A percentile compares a stretch with the other conserved stretches of the same genome.
These are phyloP conservation scores for Dacryopinax primogenitus DNA, from an alignment of 768 basidiomycete species.

Conservation along the genomic window DNA sequence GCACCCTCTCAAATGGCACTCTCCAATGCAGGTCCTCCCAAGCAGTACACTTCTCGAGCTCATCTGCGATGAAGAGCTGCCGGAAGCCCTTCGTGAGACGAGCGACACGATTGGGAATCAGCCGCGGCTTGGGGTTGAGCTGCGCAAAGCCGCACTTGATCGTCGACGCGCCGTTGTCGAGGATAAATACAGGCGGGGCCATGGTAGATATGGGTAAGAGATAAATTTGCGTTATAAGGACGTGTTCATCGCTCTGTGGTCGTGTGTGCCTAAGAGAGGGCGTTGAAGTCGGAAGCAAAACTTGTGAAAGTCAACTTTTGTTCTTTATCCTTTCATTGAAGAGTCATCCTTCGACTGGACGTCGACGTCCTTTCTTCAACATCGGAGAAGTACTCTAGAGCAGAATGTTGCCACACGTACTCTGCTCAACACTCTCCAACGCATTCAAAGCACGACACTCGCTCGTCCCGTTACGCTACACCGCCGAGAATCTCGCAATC, in stretches of 20 bases:
- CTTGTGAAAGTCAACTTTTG: not conserved
- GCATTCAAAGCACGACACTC: conserved; percentile 80
- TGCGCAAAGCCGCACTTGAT: conserved; percentile 59
- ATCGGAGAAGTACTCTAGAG: too few relatives aligned
- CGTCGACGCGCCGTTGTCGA: conserved; percentile 78
- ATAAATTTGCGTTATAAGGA: not conserved
- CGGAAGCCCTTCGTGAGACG: conserved; percentile 69
- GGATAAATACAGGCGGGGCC: conserved; percentile 40
- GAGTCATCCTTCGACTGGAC: not conserved
- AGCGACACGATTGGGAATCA: conserved; percentile 69
- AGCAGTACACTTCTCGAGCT: conserved; percentile 63
- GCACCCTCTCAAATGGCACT: conserved; percentile 77
- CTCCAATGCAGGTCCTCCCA: conserved; percentile 71
- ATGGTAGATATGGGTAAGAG: not conserved
- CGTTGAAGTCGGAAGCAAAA: not conserved
- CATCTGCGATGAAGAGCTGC: conserved; percentile 72
- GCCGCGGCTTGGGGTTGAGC: conserved; percentile 29
- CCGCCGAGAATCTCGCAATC: conserved; percentile 80
- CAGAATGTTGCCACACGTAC: conserved; percentile 44
- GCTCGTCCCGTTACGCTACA: conserved; percentile 64
- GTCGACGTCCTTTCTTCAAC: too few relatives aligned
- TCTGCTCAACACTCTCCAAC: conserved; percentile 84
- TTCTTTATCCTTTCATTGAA: not conserved
- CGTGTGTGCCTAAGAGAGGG: not conserved
- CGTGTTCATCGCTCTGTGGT: not conserved